phyloP scores from a whole-genome alignment of 2,329 filamentous ascomycete genomes.

The Epichloe sylvatica region DNA sequence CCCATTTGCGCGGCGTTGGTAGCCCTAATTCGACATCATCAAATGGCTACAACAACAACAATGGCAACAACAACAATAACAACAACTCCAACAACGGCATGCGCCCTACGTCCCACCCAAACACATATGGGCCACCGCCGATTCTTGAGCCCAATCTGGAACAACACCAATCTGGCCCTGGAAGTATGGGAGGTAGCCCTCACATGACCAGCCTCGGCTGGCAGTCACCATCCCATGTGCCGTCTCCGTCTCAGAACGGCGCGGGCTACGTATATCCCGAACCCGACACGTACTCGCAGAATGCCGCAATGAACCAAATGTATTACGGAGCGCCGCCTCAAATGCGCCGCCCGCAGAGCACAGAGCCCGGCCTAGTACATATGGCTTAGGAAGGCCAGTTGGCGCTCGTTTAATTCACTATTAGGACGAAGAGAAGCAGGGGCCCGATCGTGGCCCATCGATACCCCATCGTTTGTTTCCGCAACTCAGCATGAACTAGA shows the following conservation, averaged over 20 bases:
- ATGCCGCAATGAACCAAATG: constrained; percentile 48
- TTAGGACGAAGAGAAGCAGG: not conserved
- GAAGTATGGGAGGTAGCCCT: constrained; percentile 69
- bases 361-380: constrained; percentile 44
- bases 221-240: constrained; percentile 69
- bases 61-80: constrained; percentile 20
- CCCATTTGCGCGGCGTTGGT: constrained; percentile 64
- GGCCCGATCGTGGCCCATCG: constrained; percentile 5
- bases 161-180: constrained; percentile 51
- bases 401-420: not conserved
- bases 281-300: constrained; percentile 55
- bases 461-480: constrained; percentile 11
- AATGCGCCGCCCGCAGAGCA: constrained; percentile 60
- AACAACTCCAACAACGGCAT: constrained; percentile 30
- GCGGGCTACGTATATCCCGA: constrained; percentile 69
- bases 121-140: constrained; percentile 65
- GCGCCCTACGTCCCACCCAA: constrained; percentile 75
- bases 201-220: constrained; percentile 73
- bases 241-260: constrained; percentile 54
- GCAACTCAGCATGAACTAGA: not conserved
- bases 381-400: constrained; percentile 21
- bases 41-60: constrained; percentile 31
- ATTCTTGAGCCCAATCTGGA: constrained; percentile 78
- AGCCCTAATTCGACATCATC: constrained; percentile 58
- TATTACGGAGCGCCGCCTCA: constrained; percentile 55